phyloP scores from a whole-genome alignment of 257 asterid species.

The Cynanchum wilfordii region DNA sequence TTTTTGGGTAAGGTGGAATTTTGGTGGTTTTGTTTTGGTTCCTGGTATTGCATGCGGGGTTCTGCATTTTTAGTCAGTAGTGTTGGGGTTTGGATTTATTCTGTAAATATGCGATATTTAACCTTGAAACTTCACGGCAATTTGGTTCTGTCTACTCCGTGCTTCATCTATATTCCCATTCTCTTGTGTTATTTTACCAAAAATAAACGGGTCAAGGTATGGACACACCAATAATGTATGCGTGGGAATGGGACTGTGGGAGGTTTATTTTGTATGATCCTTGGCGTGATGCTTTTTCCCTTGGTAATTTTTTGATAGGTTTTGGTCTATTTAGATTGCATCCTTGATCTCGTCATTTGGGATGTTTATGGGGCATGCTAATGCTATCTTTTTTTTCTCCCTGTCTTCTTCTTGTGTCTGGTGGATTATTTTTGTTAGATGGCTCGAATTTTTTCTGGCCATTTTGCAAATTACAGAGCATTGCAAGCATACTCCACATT shows the following conservation, averaged over 20 bases:
- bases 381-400: neutral
- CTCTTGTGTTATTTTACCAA: neutral
- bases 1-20: neutral
- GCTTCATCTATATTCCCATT: neutral
- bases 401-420: no score
- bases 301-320: neutral
- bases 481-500: neutral
- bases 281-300: neutral
- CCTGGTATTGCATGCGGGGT: conserved; percentile 3
- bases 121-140: neutral
- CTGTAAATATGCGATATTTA: neutral
- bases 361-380: neutral
- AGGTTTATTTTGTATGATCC: neutral
- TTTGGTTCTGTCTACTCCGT: neutral
- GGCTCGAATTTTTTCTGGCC: neutral
- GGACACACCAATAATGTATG: neutral
- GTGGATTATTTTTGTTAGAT: neutral
- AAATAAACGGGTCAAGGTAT: neutral
- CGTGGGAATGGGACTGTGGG: neutral
- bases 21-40: conserved; percentile 1
- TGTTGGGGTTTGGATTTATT: neutral
- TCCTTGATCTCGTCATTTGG: neutral
- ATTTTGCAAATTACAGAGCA: neutral
- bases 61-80: neutral
- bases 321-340: neutral